Conservation (phyloP, 2,329 filamentous ascomycete genomes). For the Pezizomycotina sp. region DNA sequence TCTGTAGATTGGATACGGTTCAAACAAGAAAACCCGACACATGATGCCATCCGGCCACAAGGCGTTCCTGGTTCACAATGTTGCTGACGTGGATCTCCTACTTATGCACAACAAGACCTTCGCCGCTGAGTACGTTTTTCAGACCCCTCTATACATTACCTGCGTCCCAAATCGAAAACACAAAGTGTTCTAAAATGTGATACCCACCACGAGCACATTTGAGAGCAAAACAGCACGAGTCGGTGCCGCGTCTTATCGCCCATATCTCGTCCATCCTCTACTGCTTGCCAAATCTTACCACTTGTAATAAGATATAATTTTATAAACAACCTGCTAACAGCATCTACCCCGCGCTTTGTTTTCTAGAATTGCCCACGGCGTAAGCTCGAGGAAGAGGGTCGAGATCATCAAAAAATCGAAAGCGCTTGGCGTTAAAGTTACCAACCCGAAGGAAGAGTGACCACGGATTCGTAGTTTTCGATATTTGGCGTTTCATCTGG, state of each 20-base stretch:
- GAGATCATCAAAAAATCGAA: conserved; percentile 95
- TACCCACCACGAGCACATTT: no score
- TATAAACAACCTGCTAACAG: conserved; percentile 8
- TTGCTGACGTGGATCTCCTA: conserved; percentile 86
- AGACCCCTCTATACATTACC: no score
- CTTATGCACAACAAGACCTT: conserved; percentile 99
- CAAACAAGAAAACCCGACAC: conserved; percentile 98
- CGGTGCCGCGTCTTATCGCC: no score
- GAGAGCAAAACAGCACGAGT: no score
- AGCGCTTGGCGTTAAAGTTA: conserved; percentile 98
- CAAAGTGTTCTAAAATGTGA: no score
- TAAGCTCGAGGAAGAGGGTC: conserved; percentile 96
- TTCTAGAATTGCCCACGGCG: conserved; percentile 81
- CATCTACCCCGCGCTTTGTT: no score
- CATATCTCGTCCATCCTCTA: background rate
- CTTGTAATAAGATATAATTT: background rate
- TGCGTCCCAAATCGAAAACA: no score
- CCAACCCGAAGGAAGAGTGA: conserved; percentile 97
- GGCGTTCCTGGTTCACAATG: conserved; percentile 97
- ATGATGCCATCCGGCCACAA: conserved; percentile 99
- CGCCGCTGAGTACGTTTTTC: conserved; percentile 97
- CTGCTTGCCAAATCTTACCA: conserved; percentile 5
- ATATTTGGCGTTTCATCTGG: conserved; percentile 46
- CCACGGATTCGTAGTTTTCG: no score
- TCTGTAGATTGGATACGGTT: conserved; percentile 84